Evolutionary conservation across 495 filamentous ascomycete genomes (phyloP), one percentile per base, ranked within the genome.

Genomic region (Xylaria intraflava): DNA sequence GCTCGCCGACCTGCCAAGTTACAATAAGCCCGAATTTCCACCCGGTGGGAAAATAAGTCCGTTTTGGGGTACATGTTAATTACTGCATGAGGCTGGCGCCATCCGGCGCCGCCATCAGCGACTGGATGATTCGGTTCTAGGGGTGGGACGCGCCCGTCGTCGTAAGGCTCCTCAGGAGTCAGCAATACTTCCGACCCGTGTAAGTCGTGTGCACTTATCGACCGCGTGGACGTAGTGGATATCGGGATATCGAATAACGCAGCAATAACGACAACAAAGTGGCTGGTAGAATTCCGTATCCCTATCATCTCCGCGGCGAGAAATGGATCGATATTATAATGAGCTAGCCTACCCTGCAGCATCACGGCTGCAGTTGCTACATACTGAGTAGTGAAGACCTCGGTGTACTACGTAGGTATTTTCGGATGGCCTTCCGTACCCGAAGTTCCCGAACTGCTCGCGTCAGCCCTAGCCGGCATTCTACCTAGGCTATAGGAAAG

Each of bases 111-210:
- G 24, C 20, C 8, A 43, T 51, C 0, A 58, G 58, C 7, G 62
- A 64, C 31, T 26, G 50, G 23, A 44, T 64, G 3, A 49, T 64
- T 7, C 46, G 58, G 19, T 64, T 64, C 36, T 64, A 59, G 62
- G 50, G 57, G 46, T 64, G 62, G 46, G 46, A 57, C 27, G 49
- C 62, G 8, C 58, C 62, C n/a, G 39, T 57, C 24, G 45, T 64
- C n/a, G 49, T 64, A 47, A 45, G 58, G 11, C 29, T 44, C 29
- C 33, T 17, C n/a, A n/a, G n/a, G n/a, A n/a, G n/a, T n/a, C n/a
- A n/a, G n/a, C 7, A n/a, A 39, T 3, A 3, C 12, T 1, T 14
- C 16, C 9, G 40, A 36, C 27, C 31, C 33, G 8, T 38, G 46
- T 19, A 44, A 8, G 35, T 14, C 10, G 22, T 61, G 49, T 23